phyloP scores from a whole-genome alignment of 2,329 filamentous ascomycete species.

The Beauveria australis region DNA sequence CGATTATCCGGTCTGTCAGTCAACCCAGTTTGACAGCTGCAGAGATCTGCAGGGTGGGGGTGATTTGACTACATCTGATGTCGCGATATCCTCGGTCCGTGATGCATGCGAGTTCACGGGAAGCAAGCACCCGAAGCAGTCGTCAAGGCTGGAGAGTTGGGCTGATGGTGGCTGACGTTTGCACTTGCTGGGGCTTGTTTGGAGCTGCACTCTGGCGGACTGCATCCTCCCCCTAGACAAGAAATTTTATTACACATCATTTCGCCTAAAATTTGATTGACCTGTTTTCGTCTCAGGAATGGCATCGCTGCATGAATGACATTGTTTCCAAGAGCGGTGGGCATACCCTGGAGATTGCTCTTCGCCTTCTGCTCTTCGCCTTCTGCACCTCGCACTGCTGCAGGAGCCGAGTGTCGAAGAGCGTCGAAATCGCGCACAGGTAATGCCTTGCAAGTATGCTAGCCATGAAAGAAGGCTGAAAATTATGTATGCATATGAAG shows the following conservation, averaged over 20 bases:
- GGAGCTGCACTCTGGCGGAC: not conserved
- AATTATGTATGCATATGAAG: not conserved
- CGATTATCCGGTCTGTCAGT: not conserved
- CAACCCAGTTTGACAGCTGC: no score
- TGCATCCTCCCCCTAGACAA: not conserved
- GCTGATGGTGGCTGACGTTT: not conserved
- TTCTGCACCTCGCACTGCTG: not conserved
- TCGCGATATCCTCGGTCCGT: not conserved
- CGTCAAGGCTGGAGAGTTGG: not conserved
- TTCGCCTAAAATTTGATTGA: not conserved
- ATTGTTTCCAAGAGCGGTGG: not conserved
- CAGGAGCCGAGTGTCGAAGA: not conserved
- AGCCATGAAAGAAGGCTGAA: not conserved
- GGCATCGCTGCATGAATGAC: constrained; percentile 1
- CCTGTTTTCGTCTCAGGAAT: not conserved
- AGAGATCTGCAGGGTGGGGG: not conserved
- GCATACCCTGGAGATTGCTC: not conserved
- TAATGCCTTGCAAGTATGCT: not conserved
- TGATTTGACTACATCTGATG: not conserved
- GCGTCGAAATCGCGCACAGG: not conserved
- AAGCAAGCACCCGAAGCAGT: not conserved
- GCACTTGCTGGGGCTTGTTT: not conserved
- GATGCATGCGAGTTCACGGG: not conserved
- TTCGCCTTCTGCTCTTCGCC: not conserved
- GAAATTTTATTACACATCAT: not conserved